Evolutionary conservation across 75 land plant genomes (phyloP).

Genomic region (Isoetes taiwanensis): DNA sequence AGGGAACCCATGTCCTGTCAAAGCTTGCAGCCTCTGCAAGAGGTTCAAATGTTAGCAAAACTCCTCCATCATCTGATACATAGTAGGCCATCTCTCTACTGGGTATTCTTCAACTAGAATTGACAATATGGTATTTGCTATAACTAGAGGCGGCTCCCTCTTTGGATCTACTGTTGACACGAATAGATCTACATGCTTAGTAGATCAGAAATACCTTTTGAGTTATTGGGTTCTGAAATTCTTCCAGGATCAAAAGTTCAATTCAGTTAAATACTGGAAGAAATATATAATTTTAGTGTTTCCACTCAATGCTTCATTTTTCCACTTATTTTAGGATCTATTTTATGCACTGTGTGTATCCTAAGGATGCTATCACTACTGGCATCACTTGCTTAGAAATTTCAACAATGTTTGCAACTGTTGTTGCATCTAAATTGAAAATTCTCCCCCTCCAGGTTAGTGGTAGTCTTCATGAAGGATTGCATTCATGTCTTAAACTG

Average conservation of each 20-base stretch:
- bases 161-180: conserved; percentile 36
- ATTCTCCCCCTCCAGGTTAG: no score
- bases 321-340: no score
- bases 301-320: no score
- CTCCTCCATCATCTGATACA: conserved; percentile 87
- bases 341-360: no score
- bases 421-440: no score
- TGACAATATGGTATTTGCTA: conserved; percentile 37
- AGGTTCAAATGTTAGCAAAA: conserved; percentile 67
- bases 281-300: no score
- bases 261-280: conserved; percentile 18
- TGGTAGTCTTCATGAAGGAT: no score
- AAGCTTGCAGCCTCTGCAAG: conserved; percentile 77
- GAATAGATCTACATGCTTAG: conserved; percentile 28
- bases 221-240: conserved; percentile 18
- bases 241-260: conserved; percentile 23
- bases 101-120: conserved; percentile 37
- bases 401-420: no score
- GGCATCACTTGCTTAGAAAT: no score
- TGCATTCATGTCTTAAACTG: no score
- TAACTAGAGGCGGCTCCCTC: conserved; percentile 33
- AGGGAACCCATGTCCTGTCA: conserved; percentile 65
- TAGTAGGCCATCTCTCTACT: conserved; percentile 61
- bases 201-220: conserved; percentile 29
- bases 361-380: no score